These are phyloP conservation scores for Paracorniculantispora psalliotae DNA, from an alignment of 2,329 filamentous ascomycete species.

Conservation along the genomic window DNA sequence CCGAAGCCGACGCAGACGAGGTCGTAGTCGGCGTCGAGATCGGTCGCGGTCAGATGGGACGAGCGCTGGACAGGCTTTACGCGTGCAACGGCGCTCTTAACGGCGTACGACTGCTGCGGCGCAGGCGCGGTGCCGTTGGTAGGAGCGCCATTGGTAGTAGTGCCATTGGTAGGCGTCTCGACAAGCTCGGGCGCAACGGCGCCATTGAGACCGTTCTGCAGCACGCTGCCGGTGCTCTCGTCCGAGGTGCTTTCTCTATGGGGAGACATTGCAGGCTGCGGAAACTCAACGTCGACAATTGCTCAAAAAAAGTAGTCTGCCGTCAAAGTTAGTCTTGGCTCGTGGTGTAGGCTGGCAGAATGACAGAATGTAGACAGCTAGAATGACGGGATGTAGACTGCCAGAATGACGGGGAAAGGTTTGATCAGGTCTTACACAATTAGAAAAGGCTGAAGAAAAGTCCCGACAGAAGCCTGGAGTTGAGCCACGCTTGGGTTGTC, in stretches of 20 bases:
- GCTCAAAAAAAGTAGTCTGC: slow-evolving; percentile 1
- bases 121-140: not conserved
- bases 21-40: slow-evolving; percentile 66
- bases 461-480: not conserved
- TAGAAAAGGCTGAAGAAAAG: not conserved
- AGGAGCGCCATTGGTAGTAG: not conserved
- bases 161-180: not conserved
- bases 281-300: not conserved
- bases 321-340: no score
- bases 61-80: slow-evolving; percentile 15
- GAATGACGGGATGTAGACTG: no score
- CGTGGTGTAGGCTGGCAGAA: no score
- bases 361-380: no score
- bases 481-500: not conserved
- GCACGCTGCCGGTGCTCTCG: not conserved
- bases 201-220: slow-evolving; percentile 8
- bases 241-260: slow-evolving; percentile 8
- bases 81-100: not conserved
- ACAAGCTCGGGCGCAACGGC: slow-evolving; percentile 1
- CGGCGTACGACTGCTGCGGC: not conserved
- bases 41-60: slow-evolving; percentile 42
- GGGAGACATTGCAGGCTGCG: slow-evolving; percentile 4
- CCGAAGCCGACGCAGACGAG: slow-evolving; percentile 90
- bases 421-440: not conserved
- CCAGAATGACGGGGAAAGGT: not conserved